Evolutionary conservation across 495 filamentous ascomycete genomes (phyloP), one percentile per base, ranked within the genome.

Genomic region (Neurospora sp.): DNA sequence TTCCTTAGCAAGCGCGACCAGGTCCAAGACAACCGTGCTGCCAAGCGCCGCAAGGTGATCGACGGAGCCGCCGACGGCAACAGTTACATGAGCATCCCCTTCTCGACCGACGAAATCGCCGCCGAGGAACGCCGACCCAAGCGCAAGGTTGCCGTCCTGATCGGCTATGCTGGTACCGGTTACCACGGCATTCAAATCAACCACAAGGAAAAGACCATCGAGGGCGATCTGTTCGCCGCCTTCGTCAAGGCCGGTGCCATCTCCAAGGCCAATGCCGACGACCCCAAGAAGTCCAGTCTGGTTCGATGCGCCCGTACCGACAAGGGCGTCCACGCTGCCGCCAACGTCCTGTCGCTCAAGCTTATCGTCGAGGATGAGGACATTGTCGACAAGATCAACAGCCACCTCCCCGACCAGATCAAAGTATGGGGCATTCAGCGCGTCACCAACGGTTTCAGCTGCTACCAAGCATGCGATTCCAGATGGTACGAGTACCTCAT

Each of bases 271-370:
- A 99, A 99, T 80, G 95, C 95, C 7, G 87, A 96, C 70, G 96
- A 99, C 78, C 96, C 96, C 1, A 97, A 95, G 80, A 99, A 99
- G 81, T 97, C 95, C 8, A 92, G 93, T 18, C 88, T 99, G 69
- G 92, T 96, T 31, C 91, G 96, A 48, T 99, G 96, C 80, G 96
- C 96, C 12, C 87, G 96, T 44, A 99, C 96, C 5, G 96, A 99
- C 82, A 98, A 98, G 84, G 96, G 96, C 71, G 96, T 99, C 4
- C 96, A 98, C 79, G 96, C 96, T 2, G 96, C 96, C 3, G 96
- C 96, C 11, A 99, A 99, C 80, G 90, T 98, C 69, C 91, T 99
- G 42, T 97, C 94, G 6, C 84, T 99, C 72, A 99, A 99, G 82
- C 85, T 99, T 71, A 98, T 99, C 76, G 89, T 97, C 44, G 94